Base-by-base conservation (phyloP, 1,284 basidiomycete genomes). In the Moniliophthora roreri region DNA sequence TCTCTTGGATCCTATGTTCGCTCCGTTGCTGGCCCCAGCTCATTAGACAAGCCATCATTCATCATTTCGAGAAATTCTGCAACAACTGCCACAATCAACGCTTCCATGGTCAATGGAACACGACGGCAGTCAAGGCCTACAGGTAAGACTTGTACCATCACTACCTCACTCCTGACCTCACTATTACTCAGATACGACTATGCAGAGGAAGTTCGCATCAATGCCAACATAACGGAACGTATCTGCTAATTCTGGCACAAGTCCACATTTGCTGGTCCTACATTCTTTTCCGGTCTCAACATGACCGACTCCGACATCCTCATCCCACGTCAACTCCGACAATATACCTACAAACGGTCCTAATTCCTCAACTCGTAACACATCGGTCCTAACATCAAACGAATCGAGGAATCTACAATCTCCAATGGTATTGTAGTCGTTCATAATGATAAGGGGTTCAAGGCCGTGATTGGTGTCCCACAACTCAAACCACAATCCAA, bases 261-360 rank as follows among this genome's bases (percentile, higher is more conserved):
- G 45, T 52, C 55, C 1, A 62, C 60, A 15, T 60, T 59, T 37
- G 57, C 47, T 8, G 60, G 60, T 34, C 46, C 55, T 7, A 44
- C 49, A 4, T 38, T 54, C 16, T 60, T 59, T 54, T 46, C 46
- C 16, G 47, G 50, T 15, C 41, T 62, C 18, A 62, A 62, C 32
- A 40, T 48, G 13, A 60, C 60, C 20, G 60, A 62, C 40, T 56
- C 57, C 23, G 59, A 58, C 32, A 36, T 49, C 32, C 57, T 62
- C 23, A 62, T 60, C 54, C 52, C 55, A 6, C 52, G 47, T 34
- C 56, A 51, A 18, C 51, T 62, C 18, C 38, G 18, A 10, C 47
- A 49, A 41, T 42, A 48, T 7, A 20, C 26, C 8, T 39, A 45
- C n/a, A 21, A 21, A 8, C 23, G 50, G 13, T 45, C 50, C 26